phyloP scores from a whole-genome alignment of 2,329 filamentous ascomycete genomes.

The Byssochlamys sp. region DNA sequence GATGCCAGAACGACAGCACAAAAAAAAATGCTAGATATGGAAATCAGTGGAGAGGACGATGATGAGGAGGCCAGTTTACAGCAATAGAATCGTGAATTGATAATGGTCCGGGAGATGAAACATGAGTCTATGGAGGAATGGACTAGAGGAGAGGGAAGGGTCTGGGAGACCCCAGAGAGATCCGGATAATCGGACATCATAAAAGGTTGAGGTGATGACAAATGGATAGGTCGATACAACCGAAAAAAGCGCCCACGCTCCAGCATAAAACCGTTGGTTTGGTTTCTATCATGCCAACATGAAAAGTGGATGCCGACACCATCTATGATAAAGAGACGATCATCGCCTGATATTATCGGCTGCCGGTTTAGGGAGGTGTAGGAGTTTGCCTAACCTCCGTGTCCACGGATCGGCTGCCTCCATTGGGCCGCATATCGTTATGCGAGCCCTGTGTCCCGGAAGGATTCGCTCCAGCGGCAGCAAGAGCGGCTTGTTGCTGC shows the following conservation, averaged over 20 bases:
- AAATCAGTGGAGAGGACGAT: neutral
- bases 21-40: neutral
- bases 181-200: neutral
- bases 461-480: conserved; percentile 12
- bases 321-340: neutral
- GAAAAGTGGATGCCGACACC: neutral
- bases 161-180: neutral
- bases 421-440: conserved; percentile 22
- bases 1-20: neutral
- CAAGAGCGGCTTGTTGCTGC: conserved; percentile 23
- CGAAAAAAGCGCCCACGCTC: neutral
- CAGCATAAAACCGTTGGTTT: neutral
- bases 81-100: conserved; percentile 1
- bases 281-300: neutral
- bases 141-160: neutral
- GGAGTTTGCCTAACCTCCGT: conserved; percentile 23
- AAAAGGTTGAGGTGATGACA: neutral
- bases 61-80: neutral
- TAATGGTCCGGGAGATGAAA: conserved; percentile 6
- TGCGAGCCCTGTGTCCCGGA: conserved; percentile 10
- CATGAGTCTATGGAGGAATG: neutral
- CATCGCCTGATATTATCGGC: neutral
- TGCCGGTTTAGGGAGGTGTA: conserved; percentile 17
- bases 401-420: conserved; percentile 14
- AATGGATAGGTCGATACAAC: neutral